Base-by-base conservation (phyloP, 2,329 filamentous ascomycete genomes). In the Gliomastix tumulicola region DNA sequence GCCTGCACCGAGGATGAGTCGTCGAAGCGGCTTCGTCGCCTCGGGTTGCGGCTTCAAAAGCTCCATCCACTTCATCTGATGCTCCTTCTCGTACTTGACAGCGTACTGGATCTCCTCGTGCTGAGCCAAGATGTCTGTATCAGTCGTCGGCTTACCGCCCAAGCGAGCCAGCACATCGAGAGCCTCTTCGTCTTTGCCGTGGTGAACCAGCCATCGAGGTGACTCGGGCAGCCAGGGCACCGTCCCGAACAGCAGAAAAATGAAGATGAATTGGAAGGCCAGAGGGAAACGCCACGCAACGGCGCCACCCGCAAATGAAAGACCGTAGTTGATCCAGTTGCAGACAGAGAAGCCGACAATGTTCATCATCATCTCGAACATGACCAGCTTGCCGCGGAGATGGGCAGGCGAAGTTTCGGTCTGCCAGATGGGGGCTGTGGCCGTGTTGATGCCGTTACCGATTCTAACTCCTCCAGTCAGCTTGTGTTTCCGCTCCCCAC, bases 261-360 rank as follows among this genome's bases (percentile, higher is more conserved):
- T 57, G 46, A 67, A 66, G 31, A 68, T 31, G 15, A 67, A 51
- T 41, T 71, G 65, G 42, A 71, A 60, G 3, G 63, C 65, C 3
- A 71, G 47, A 30, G 67, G 57, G 43, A 69, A 62, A 23, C 67
- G 50, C 65, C 66, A 68, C 39, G 61, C 50, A 33, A 60, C 39
- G 25, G 49, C 23, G 20, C 57, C 44, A 17, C 56, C 40, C 16
- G 59, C 56, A 38, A 56, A 56, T 4, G 59, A 63, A n/a, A 65
- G 42, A 6, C 54, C 62, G 31, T 57, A 64, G 32, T 51, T 63
- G 31, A 65, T 50, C 62, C 60, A 68, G 42, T 66, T 62, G 10
- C 49, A 54, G 6, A 55, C 35, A 33, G 50, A 47, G 30, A 59
- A 58, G 21, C 56, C 59, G 10, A 48, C 44, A 25, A 56, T 53